These are phyloP conservation scores for Ascochyta pisi DNA, from an alignment of 2,329 filamentous ascomycete species.

Conservation along the genomic window DNA sequence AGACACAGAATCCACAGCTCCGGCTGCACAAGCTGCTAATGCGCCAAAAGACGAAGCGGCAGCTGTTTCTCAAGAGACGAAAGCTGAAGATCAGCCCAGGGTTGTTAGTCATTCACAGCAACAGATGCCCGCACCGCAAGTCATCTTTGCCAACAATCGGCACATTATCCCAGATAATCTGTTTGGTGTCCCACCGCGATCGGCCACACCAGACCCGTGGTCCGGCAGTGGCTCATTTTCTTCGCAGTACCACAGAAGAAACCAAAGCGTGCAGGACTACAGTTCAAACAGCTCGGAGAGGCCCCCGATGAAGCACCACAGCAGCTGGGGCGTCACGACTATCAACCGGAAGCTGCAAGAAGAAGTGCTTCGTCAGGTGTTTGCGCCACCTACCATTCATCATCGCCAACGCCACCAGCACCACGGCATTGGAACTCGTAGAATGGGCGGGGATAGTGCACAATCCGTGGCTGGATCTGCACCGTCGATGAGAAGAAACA, in stretches of 20 bases:
- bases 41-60: conserved; percentile 26
- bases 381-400: conserved; percentile 81
- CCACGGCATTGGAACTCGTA: conserved; percentile 64
- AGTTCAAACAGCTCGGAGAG: conserved; percentile 36
- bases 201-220: conserved; percentile 48
- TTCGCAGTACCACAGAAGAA: conserved; percentile 44
- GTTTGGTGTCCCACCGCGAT: conserved; percentile 66
- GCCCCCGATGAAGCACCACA: conserved; percentile 57
- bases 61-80: conserved; percentile 14
- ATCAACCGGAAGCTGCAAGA: conserved; percentile 88
- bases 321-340: conserved; percentile 86
- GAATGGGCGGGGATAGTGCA: conserved; percentile 34
- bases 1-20: conserved; percentile 23
- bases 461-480: conserved; percentile 42
- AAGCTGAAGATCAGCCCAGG: conserved; percentile 42
- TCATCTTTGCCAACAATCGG: conserved; percentile 91
- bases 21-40: conserved; percentile 26
- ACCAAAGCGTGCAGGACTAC: conserved; percentile 44
- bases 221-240: conserved; percentile 36
- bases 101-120: conserved; percentile 79
- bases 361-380: conserved; percentile 91
- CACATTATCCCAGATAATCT: conserved; percentile 90
- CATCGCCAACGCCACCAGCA: conserved; percentile 76
- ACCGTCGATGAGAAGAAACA: conserved; percentile 47
- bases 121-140: conserved; percentile 78